Conservation (phyloP, 257 asterid species). For the Rehmannia glutinosa region DNA sequence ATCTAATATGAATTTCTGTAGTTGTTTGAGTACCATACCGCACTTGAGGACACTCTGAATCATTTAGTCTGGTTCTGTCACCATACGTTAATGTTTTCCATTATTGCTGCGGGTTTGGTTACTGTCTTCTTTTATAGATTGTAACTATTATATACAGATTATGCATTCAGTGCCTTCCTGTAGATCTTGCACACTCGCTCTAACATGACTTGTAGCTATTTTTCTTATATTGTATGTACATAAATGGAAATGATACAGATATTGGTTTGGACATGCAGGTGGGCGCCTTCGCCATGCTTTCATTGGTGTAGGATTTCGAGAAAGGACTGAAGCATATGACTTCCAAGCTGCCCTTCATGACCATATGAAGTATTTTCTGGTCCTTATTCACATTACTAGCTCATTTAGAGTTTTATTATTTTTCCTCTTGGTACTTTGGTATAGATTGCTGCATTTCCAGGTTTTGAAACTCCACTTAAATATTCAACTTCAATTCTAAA, state of each 20-base stretch:
- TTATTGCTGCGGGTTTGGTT: neutral
- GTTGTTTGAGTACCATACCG: too few relatives aligned
- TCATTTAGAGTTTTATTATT: neutral
- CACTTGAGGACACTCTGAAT: neutral
- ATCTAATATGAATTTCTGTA: neutral
- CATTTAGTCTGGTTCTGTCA: too few relatives aligned
- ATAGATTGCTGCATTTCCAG: neutral
- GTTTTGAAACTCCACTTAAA: neutral
- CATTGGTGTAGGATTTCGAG: conserved; percentile 97
- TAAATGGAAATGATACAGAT: neutral
- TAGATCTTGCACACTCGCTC: conserved; percentile 1
- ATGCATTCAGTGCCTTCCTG: neutral
- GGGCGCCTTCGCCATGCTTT: conserved; percentile 98
- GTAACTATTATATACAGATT: neutral
- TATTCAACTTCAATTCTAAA: conserved; percentile 22
- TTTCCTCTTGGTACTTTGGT: neutral
- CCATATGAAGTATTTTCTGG: conserved; percentile 77
- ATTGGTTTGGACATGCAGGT: conserved; percentile 42
- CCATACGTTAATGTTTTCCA: neutral
- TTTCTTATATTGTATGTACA: too few relatives aligned
- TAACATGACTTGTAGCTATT: neutral
- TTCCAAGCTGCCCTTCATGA: conserved; percentile 99
- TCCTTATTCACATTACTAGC: conserved; percentile 9
- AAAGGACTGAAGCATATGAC: conserved; percentile 94
- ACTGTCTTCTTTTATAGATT: too few relatives aligned